Conservation (phyloP, 345 rosid species). For the Garcia nutans region DNA sequence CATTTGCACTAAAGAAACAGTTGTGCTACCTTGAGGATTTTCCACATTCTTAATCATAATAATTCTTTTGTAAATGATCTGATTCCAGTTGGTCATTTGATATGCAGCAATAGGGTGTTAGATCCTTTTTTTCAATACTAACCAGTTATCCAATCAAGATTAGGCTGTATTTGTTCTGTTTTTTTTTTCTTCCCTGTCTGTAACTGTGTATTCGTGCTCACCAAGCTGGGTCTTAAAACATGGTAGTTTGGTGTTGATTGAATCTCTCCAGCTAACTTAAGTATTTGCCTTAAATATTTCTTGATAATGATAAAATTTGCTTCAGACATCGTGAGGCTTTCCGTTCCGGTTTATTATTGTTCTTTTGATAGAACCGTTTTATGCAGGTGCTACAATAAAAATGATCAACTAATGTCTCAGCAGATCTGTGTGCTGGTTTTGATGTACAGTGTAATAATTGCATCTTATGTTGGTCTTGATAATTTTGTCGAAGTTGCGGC, state of each 20-base stretch:
- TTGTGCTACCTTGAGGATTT: not conserved
- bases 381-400: not conserved
- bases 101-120: not conserved
- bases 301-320: not conserved
- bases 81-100: not conserved
- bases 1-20: too few species aligned
- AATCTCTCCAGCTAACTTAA: not conserved
- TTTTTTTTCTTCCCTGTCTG: not conserved
- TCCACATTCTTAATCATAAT: not conserved
- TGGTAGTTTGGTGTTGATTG: not conserved
- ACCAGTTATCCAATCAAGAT: not conserved
- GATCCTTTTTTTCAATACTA: not conserved
- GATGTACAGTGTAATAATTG: conserved; percentile 1
- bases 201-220: not conserved
- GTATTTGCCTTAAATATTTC: not conserved
- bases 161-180: not conserved
- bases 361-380: not conserved
- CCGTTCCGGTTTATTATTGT: not conserved
- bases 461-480: not conserved
- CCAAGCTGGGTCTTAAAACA: not conserved
- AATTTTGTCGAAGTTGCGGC: not conserved
- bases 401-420: not conserved
- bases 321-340: not conserved
- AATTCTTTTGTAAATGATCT: not conserved
- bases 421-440: not conserved